Evolutionary conservation across 768 basidiomycete species (phyloP), one percentile per base, ranked within the genome.

Genomic region (Leucosporidium scottii): DNA sequence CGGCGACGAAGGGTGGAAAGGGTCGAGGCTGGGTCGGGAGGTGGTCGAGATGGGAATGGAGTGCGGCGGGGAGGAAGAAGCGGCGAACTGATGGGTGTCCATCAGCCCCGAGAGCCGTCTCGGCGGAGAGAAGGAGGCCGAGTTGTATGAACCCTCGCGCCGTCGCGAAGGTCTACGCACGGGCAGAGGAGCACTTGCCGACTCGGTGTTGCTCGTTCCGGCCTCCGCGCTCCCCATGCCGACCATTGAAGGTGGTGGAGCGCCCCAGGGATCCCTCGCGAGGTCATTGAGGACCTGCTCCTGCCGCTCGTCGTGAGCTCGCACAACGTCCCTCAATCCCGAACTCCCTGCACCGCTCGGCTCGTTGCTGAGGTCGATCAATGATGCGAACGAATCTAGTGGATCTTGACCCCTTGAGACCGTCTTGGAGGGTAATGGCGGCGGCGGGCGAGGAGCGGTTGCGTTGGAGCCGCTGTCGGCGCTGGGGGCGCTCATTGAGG

Each of bases 91-190:
- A 20, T 48, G 47, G 28, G 30, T 23, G 39, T 59, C 57, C 69
- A 70, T 70, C 4, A 70, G 62, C 7, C 30, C 47, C 3, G 62
- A 64, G n/a, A 67, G 66, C 28, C 65, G 62, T 5, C 69, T 61
- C 0, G 65, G 69, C 0, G 69, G 69, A 27, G 54, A 36, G 64
- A 59, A 69, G 20, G 49, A 60, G 30, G 23, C 25, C 50, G 49
- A 49, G 47, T 4, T 7, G 3, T 23, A 6, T 44, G 39, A 44
- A 13, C 39, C 39, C 13, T 44, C 39, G 15, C 39, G 39, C 39
- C 39, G 39, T 44, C 39, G 39, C 39, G 39, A 44, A 44, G 39
- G 39, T 10, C 39, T 6, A 10, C 39, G 39, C 39, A 18, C 21
- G 21, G 60, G 48, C 20, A 23, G 62, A 9, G 51, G 10, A n/a